phyloP scores from a whole-genome alignment of 345 rosid genomes.

The Corchorus capsularis region DNA sequence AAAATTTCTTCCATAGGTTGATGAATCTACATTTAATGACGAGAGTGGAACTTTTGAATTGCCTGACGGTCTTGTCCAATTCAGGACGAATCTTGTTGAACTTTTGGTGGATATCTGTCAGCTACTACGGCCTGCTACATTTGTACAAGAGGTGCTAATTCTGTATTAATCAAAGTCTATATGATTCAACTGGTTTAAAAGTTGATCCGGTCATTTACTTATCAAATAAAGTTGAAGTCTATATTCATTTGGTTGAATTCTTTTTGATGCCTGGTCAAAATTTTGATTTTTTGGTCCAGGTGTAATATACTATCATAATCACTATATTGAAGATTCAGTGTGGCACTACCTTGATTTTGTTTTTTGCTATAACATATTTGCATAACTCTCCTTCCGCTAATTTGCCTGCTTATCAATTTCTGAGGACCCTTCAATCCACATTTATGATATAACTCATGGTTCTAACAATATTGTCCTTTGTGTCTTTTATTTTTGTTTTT shows the following conservation, averaged over 20 bases:
- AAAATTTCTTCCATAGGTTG: conserved; percentile 57
- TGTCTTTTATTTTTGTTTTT: not conserved
- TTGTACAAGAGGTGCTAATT: conserved; percentile 72
- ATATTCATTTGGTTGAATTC: not conserved
- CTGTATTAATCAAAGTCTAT: conserved; percentile 7
- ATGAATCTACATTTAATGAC: conserved; percentile 66
- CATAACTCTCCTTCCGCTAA: not conserved
- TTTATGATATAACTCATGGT: not conserved
- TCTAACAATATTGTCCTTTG: not conserved
- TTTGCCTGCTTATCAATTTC: not conserved
- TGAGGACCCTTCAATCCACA: not conserved
- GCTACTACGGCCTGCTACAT: conserved; percentile 61
- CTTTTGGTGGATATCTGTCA: conserved; percentile 92
- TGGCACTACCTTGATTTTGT: not conserved
- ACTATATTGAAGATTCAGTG: not conserved
- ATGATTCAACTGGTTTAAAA: not conserved
- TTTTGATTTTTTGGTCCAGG: not conserved
- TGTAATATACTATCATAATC: not conserved
- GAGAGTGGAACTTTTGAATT: conserved; percentile 59
- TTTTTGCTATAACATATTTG: conserved; percentile 4
- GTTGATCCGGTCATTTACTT: not conserved
- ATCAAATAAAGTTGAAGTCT: not conserved
- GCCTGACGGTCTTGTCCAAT: conserved; percentile 86
- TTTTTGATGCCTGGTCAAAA: not conserved
- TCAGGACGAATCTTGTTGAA: conserved; percentile 84